Evolutionary conservation across 495 filamentous ascomycete species (phyloP), one percentile per base, ranked within the genome.

Genomic region (Aspergillus ostianus): DNA sequence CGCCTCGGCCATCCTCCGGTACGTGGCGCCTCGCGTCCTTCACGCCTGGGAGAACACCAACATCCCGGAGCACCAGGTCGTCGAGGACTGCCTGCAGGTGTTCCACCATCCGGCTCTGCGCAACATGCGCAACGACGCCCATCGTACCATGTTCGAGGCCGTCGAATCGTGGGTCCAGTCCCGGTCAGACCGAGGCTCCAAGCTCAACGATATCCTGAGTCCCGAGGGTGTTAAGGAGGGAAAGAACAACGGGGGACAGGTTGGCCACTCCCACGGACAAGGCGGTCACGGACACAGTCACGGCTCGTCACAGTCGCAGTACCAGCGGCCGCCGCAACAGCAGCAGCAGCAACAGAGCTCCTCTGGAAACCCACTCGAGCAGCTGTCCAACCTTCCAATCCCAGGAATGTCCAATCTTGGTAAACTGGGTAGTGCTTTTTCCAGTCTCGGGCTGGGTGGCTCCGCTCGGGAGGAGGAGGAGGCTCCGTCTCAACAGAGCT

Each of bases 91-190:
- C 50, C 63, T 88, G 17, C 81, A 79, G 12, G 88, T 89, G 2
- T 96, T 98, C 78, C 93, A 98, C 70, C 93, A 98, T 69, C 93
- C 93, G 0, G 90, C 86, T 7, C 73, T 91, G 47, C 84, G 91
- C 12, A 82, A 93, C 55, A 85, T 85, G 19, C 74, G 75, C 55
- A 78, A 86, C 53, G 89, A 97, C 66, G 84, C 93, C 47, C 93
- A 97, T 64, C 77, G 84, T 7, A 84, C 85, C 32, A 98, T 98
- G 93, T 98, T 89, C 70, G 80, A 86, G 51, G 87, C 85, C 2
- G 91, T 98, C 13, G 74, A 89, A 61, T 76, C 76, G 47, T 98
- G 93, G 93, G 85, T 82, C 6, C 78, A 88, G 17, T 80, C 84
- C 45, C 79, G 85, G 53, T 75, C 83, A 0, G 85, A 89, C 60